Conservation (phyloP, 106 monocot genomes). For the Dendrobium huoshanense region DNA sequence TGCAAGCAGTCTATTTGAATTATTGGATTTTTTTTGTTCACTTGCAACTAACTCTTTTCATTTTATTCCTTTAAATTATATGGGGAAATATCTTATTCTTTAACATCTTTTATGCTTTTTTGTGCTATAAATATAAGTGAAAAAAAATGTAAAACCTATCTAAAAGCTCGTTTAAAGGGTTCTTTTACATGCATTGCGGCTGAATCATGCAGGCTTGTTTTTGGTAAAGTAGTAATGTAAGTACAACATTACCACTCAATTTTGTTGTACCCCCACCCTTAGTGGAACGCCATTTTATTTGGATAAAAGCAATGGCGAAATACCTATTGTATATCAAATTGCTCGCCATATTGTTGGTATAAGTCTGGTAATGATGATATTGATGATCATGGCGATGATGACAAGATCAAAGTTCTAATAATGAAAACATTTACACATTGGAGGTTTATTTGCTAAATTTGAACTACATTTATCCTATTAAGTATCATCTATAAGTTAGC, state of each 20-base stretch:
- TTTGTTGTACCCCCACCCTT: not conserved
- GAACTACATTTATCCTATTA: not conserved
- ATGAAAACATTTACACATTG: not conserved
- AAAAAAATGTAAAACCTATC: not conserved
- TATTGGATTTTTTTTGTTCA: not conserved
- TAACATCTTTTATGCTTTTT: too few species aligned
- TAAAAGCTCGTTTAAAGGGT: not conserved
- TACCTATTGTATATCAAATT: not conserved
- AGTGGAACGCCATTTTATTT: not conserved
- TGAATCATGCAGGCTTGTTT: not conserved
- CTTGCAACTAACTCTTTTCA: not conserved
- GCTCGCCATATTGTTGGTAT: not conserved
- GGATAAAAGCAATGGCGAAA: not conserved
- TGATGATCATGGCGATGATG: not conserved
- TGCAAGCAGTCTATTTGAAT: not conserved
- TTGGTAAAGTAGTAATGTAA: not conserved
- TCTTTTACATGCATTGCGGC: not conserved
- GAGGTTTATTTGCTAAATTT: not conserved
- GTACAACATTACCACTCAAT: not conserved
- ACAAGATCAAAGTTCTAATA: not conserved
- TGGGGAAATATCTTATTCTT: not conserved
- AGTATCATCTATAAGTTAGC: not conserved
- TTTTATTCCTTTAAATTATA: not conserved
- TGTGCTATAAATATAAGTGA: not conserved
- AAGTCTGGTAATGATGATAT: not conserved